Percentiles rank a stretch among this genome's conserved stretches.
These are phyloP conservation scores for Gomphus bonarii DNA, from an alignment of 1,284 basidiomycete species.

Conservation along the genomic window DNA sequence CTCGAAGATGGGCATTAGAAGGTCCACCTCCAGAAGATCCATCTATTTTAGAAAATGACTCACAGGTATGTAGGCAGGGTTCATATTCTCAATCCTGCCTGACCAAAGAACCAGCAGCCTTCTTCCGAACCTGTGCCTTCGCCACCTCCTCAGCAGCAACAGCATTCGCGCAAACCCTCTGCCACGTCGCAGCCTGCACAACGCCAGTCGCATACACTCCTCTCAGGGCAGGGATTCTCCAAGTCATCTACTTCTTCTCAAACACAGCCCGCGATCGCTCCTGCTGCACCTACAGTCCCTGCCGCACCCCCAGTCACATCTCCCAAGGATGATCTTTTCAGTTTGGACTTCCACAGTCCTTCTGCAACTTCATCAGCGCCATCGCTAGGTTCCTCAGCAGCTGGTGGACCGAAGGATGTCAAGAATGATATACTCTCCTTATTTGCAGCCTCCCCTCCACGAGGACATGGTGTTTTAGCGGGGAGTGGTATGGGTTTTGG, in stretches of 20 bases:
- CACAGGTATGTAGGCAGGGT: not conserved
- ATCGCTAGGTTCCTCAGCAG: constrained; percentile 29
- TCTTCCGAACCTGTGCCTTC: constrained; percentile 15
- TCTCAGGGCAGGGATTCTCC: constrained; percentile 16
- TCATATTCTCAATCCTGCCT: not conserved
- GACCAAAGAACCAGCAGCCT: not conserved
- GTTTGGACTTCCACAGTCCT: constrained; percentile 73
- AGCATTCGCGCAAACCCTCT: not conserved
- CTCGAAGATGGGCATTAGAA: constrained; percentile 85
- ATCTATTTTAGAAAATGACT: constrained; percentile 56
- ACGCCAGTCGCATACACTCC: constrained; percentile 24
- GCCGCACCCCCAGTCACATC: constrained; percentile 19
- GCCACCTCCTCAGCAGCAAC: constrained; percentile 10
- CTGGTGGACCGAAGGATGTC: constrained; percentile 39
- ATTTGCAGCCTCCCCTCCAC: constrained; percentile 44
- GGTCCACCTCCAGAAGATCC: constrained; percentile 81
- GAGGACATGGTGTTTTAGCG: constrained; percentile 22
- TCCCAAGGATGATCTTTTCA: constrained; percentile 61
- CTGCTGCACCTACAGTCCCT: constrained; percentile 19
- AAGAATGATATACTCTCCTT: constrained; percentile 85
- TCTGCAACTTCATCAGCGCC: constrained; percentile 26
- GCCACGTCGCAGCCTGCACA: constrained; percentile 5
- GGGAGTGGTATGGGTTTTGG: constrained; percentile 21
- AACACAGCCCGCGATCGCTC: constrained; percentile 23
- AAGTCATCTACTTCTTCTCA: constrained; percentile 22